Evolutionary conservation across 768 basidiomycete genomes (phyloP), one percentile per base, ranked within the genome.

Genomic region (Hydnomerulius pinastri): DNA sequence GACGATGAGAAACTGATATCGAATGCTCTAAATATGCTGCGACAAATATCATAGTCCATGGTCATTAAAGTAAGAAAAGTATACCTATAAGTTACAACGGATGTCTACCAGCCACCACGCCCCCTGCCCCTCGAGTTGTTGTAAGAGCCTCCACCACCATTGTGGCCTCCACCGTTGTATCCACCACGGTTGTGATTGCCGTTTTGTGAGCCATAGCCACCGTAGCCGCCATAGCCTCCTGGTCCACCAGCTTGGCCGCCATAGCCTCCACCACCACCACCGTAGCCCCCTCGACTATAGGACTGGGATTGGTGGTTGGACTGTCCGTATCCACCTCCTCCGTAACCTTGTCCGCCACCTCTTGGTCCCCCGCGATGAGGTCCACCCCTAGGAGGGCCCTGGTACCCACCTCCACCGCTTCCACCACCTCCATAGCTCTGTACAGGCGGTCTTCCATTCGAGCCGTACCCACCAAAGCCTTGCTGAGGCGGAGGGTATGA

Each of bases 121-220:
- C 80, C 83, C 58, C 82, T 70, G 24, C 79, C 79, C 48, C 81
- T 60, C 4, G 68, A 54, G 28, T 59, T 33, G 43, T 61, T 69
- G 42, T 73, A 39, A 20, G 57, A 29, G 10, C 58, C 50, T 24
- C 65, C 54, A 33, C 52, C 40, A n/a, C n/a, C n/a, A n/a, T n/a
- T n/a, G 35, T 56, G 46, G 2, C 61, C 71, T 49, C 72, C 58
- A 6, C 58, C 70, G 17, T 73, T 68, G 54, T 74, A 70, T 3
- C 73, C 71, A n/a, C 77, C 77, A 30, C 73, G 68, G 6, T 70
- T 69, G 24, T 58, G 58, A 47, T 57, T 52, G 43, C 43, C 54
- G 15, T 61, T 57, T 4, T 59, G 43, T 7, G 63, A 48, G 15
- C 67, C 62, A 30, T 72, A 67, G 9, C 73, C 71, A 17, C 72